Evolutionary conservation across 2,329 filamentous ascomycete genomes (phyloP), one percentile per base, ranked within the genome.

Genomic region (Penicillium sp.): DNA sequence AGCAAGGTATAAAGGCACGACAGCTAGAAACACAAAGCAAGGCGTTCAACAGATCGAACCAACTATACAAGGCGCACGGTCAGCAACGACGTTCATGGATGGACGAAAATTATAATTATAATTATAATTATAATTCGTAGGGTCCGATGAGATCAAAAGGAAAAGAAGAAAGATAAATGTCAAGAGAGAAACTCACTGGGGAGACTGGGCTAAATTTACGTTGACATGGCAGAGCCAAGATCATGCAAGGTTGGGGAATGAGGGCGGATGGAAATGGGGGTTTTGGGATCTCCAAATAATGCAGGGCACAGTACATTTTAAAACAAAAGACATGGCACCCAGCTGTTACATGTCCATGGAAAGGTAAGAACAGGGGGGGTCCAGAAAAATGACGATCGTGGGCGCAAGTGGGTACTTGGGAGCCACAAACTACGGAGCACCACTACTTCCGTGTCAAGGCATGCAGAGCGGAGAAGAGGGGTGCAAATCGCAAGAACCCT

Each of bases 361-460:
- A 66, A 64, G 64, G 39, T 45, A 67, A 65, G 65, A 67, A 67
- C 65, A 65, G 64, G 64, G 65, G 64, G 63, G 62, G 57, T 55
- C 58, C 65, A 62, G 57, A 66, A 67, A 67, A 67, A 67, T 67
- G 65, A 67, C 64, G 65, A 67, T 67, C 65, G 64, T 65, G 63
- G 63, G 54, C 53, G 29, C 45, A 48, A 55, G 62, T 67, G 65
- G 64, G 42, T 61, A 65, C 55, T 33, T 37, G 45, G 61, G 62
- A 56, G 55, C 63, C 64, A 65, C 63, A 64, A 62, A 63, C 61
- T 64, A 64, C 57, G 50, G 51, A 58, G 53, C 58, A 54, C 39
- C 52, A 50, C 39, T 54, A 47, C 50, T 56, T 37, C 53, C 55
- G 50, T 56, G 50, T 53, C 55, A 53, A 61, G 63, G 63, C 58